Conservation (phyloP, 176 grass and related monocot genomes). For the Carex littledalei region DNA sequence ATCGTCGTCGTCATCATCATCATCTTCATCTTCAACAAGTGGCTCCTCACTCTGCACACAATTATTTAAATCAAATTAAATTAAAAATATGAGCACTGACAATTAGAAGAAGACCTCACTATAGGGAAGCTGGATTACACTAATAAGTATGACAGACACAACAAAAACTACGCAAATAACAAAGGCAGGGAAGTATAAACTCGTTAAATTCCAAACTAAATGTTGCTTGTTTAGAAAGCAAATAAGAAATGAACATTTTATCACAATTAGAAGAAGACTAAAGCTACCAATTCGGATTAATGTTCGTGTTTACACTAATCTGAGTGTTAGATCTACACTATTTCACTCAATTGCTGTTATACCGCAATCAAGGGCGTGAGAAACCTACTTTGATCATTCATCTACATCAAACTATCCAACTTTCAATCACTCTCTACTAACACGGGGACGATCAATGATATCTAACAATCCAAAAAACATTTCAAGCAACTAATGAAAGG, state of each 20-base stretch:
- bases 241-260: not conserved
- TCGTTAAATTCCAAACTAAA: not conserved
- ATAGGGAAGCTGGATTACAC: not conserved
- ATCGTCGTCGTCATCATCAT: conserved; percentile 50
- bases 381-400: not conserved
- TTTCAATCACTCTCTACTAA: not conserved
- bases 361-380: not conserved
- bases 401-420: not conserved
- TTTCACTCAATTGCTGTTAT: not conserved
- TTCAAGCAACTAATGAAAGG: not conserved
- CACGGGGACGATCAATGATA: not conserved
- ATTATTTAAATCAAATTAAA: not conserved
- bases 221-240: not conserved
- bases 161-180: not conserved
- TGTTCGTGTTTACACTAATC: not conserved
- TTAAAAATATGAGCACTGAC: not conserved
- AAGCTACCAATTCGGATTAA: not conserved
- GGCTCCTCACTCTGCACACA: conserved; percentile 48
- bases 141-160: not conserved
- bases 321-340: not conserved
- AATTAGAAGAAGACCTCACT: not conserved
- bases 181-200: too few relatives aligned
- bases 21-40: conserved; percentile 52
- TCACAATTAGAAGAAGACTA: not conserved
- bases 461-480: not conserved